Conservation (phyloP, 345 rosid genomes). For the Melaleuca quinquenervia region DNA sequence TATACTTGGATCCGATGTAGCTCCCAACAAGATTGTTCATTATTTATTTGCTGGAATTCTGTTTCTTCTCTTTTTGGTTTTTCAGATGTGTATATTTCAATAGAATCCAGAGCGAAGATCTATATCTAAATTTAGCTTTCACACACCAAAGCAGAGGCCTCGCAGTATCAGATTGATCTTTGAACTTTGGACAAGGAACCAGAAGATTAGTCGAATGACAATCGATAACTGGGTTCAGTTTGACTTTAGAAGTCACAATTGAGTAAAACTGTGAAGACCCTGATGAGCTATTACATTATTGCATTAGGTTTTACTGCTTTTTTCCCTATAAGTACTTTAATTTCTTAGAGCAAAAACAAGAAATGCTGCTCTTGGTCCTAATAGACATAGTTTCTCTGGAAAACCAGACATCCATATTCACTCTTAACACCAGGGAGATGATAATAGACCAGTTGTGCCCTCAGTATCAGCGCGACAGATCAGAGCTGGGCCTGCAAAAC, state of each 20-base stretch:
- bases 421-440: not conserved
- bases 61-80: not conserved
- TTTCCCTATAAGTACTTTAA: not conserved
- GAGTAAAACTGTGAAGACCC: not conserved
- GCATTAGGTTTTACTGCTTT: not conserved
- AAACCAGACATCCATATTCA: not conserved
- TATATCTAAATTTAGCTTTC: not conserved
- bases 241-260: not conserved
- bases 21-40: not conserved
- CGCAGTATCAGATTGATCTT: not conserved
- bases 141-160: not conserved
- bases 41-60: not conserved
- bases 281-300: not conserved
- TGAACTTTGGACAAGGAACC: not conserved
- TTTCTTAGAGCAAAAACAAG: not conserved
- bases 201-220: not conserved
- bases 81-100: not conserved
- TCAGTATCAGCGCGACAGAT: not conserved
- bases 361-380: not conserved
- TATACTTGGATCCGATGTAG: not conserved
- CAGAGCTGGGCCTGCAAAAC: constrained; percentile 12
- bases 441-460: not conserved
- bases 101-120: not conserved
- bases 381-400: not conserved
- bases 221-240: not conserved